Base-by-base conservation (phyloP, 169 alveolate species). In the Cyclospora cayetanensis region DNA sequence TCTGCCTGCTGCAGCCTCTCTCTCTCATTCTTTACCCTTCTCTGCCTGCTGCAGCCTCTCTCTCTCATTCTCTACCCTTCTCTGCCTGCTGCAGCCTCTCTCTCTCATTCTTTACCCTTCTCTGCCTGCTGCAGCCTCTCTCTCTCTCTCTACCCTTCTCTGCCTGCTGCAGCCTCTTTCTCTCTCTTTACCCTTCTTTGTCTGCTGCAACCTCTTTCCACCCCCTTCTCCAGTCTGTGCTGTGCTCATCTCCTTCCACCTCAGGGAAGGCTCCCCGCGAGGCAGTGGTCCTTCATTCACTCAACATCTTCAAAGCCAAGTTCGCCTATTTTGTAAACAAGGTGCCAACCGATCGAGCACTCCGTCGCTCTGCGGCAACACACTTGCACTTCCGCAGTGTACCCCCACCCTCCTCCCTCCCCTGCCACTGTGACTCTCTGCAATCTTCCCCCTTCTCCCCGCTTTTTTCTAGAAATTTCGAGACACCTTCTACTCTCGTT, bases 241-340 rank as follows among this genome's bases (percentile, higher is more conserved):
- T 35, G 25, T 25, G 37, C 31, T n/a, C 31, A 22, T 63, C 37
- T 68, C 37, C 34, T 39, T n/a, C 34, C 55, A n/a, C n/a, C n/a
- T n/a, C n/a, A 90, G 93, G 99, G 4, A 95, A 97, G 80, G 97
- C 96, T 53, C 94, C 95, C 43, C 94, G 94, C 82, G 92, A 93
- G 31, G 94, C 93, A 18, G 98, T 97, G 60, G 94, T 97, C 3
- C 93, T 94, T 35, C 98, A 96, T 90, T 97, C 98, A 1, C 94
- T 97, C 37, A 93, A 95, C 42, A 95, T 97, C 82, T 98, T 97
- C 94, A 96, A 96, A 76, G 93, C 95, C 77, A 98, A 97, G 86
- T 98, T 96, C 77, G 94, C 90, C 63, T 95, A 94, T 37, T 89
- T 97, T 95, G 93, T 95, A 94, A 46, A 90, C 92, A 50, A 89